Base-by-base conservation (phyloP, 2,329 filamentous ascomycete genomes). In the Ophiostoma quercus region DNA sequence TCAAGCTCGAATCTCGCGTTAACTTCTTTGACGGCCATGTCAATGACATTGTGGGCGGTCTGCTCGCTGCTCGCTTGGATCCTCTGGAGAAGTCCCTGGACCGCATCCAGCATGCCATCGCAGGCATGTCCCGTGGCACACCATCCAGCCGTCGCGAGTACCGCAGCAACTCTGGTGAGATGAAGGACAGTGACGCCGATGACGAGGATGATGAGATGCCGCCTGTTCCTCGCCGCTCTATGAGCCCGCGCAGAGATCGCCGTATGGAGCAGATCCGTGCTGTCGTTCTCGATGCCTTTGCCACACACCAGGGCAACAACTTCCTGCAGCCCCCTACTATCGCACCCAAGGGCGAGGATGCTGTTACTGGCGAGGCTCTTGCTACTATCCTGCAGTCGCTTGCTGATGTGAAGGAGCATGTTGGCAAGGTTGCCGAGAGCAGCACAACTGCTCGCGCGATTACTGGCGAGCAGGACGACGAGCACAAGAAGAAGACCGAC, bases 1-100 rank as follows among this genome's bases (percentile, higher is more conserved):
- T 88, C 67, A 97, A 96, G 79, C 83, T 98, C 70, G 88, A 91
- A 73, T 88, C 89, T 68, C 88, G 93, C 66, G 92, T 91, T 73
- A 86, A 88, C 66, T 98, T 97, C 84, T 97, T 98, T 76, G 93
- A 98, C 76, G 90, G 88, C 66, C 93, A 92, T 76, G 92, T 99
- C 73, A 93, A 97, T 77, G 88, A 92, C 67, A 81, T 98, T 73
- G 91, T 99, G 73, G 91, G 91, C 68, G 87, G 86, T 66, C 83
- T 95, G 3, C 80, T 99, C 68, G 87, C 92, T 68, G 86, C 89
- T 72, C 89, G 91, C 57, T 84, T 99, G 8, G 87, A 87, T 71
- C 94, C 95, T 43, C 81, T 99, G 39, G 92, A 97, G 79, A 88
- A 89, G 76, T 87, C 88, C n/a, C 79, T 99, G 70, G 85, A 87